A percentile compares a stretch with the other conserved stretches of the same genome.
Evolutionary conservation across 441 rosid genomes (phyloP).

Genomic region (Dalechampia spathulata): DNA sequence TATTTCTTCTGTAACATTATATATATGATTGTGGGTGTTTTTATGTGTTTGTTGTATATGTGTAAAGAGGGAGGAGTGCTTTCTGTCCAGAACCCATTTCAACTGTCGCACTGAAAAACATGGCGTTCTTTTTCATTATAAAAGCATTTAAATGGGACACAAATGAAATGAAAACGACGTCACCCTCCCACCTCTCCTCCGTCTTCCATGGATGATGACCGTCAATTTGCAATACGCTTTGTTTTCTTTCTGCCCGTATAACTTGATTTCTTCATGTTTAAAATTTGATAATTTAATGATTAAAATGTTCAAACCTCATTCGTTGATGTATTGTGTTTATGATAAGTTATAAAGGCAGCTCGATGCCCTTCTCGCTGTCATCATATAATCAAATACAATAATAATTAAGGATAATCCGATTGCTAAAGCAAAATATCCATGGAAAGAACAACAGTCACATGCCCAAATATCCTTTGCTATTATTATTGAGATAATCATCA

Average conservation of each 20-base stretch:
- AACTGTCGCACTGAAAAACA: slow-evolving; percentile 83
- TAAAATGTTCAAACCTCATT: too few species aligned
- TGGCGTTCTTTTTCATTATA: slow-evolving; percentile 36
- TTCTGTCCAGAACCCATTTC: slow-evolving; percentile 32
- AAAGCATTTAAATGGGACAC: slow-evolving; percentile 21
- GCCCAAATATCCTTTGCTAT: slow-evolving; percentile 9
- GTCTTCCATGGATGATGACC: slow-evolving; percentile 27
- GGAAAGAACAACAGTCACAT: slow-evolving; percentile 20
- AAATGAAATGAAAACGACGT: slow-evolving; percentile 6
- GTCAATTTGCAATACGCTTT: too few species aligned
- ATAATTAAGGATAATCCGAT: too few species aligned
- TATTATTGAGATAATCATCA: neutral
- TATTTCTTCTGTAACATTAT: too few species aligned
- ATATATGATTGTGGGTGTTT: too few species aligned
- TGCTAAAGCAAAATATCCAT: slow-evolving; percentile 8
- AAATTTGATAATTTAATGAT: too few species aligned
- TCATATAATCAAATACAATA: too few species aligned
- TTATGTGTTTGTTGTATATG: too few species aligned
- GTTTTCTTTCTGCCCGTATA: slow-evolving; percentile 19
- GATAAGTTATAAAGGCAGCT: too few species aligned
- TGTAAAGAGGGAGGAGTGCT: slow-evolving; percentile 33
- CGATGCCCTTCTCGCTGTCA: too few species aligned
- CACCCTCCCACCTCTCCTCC: slow-evolving; percentile 6
- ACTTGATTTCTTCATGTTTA: too few species aligned
- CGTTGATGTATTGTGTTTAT: too few species aligned